Evolutionary conservation across 306 rosid species (phyloP), one percentile per base, ranked within the genome.

Genomic region (Bauhinia variegata): DNA sequence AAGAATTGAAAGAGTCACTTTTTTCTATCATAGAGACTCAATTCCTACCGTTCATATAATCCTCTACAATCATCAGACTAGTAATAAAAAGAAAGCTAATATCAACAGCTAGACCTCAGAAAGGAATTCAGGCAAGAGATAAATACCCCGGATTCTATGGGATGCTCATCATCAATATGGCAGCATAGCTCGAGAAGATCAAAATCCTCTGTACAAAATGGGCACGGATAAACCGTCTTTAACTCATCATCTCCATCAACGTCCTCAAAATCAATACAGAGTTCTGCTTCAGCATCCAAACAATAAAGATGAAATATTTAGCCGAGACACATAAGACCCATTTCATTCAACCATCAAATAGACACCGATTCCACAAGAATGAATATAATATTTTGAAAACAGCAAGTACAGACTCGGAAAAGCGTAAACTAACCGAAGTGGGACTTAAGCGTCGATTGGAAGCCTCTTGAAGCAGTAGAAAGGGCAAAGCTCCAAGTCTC

Each of bases 91-190:
- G 28, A 23, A 23, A 23, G 28, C 28, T 23, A 23, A 23, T 1
- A 13, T 2, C 4, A 36, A 36, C 41, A 5, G 9, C 41, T 36
- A 36, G 9, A 36, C 41, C 6, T 5, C 9, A 36, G 17, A 19
- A 54, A 50, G 3, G 18, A 18, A 56, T 31, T n/a, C 15, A 44
- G 43, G 47, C 4, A 61, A 39, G 39, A 69, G 48, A 16, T 12
- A 49, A 80, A 70, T 82, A 89, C 96, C 85, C 84, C 93, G 42
- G 79, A 43, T 69, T 86, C 86, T 19, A 70, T n/a, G 13, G 83
- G 66, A 75, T 89, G 96, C n/a, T 86, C 82, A 30, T 77, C 76
- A 43, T 86, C 91, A 60, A 89, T 63, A 79, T 89, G 96, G 80
- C 69, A 77, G 60, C 87, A 84, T 34, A 86, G 76, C 50, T 81